Evolutionary conservation across 192 early-diverging fungal species (phyloP).

Genomic region (Ramicandelaber brevisporus): DNA sequence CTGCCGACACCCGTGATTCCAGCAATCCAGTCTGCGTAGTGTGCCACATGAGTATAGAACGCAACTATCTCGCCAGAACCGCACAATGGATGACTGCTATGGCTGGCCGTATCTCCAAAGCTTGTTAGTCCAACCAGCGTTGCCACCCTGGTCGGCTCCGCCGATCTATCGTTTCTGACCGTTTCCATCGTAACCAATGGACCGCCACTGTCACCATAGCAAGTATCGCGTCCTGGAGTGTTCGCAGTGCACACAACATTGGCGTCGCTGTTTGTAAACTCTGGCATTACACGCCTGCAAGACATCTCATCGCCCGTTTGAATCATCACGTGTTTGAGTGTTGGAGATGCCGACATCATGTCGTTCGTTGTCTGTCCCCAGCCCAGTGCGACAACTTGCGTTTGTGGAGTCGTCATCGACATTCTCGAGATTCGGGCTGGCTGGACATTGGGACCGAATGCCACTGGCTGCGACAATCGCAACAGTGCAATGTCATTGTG

Average conservation of each 20-base stretch:
- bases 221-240: conserved; percentile 16
- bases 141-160: conserved; percentile 11
- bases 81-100: too few species aligned
- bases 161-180: conserved; percentile 5
- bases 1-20: too few species aligned
- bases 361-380: conserved; percentile 13
- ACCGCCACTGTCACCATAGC: conserved; percentile 17
- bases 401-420: conserved; percentile 5
- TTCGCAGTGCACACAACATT: conserved; percentile 13
- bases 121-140: too few species aligned
- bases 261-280: conserved; percentile 7
- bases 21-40: too few species aligned
- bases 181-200: conserved; percentile 5
- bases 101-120: too few species aligned
- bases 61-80: too few species aligned
- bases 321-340: conserved; percentile 8
- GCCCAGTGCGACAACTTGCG: conserved; percentile 11
- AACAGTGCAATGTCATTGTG: conserved; percentile 15
- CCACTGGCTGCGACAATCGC: conserved; percentile 4
- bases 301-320: conserved; percentile 4
- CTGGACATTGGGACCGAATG: background rate
- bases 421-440: conserved; percentile 6
- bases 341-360: conserved; percentile 3
- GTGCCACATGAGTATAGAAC: too few species aligned
- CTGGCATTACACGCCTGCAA: conserved; percentile 5